These are phyloP conservation scores for Ceratopteris richardii DNA, from an alignment of 75 land plant genomes.

Conservation along the genomic window DNA sequence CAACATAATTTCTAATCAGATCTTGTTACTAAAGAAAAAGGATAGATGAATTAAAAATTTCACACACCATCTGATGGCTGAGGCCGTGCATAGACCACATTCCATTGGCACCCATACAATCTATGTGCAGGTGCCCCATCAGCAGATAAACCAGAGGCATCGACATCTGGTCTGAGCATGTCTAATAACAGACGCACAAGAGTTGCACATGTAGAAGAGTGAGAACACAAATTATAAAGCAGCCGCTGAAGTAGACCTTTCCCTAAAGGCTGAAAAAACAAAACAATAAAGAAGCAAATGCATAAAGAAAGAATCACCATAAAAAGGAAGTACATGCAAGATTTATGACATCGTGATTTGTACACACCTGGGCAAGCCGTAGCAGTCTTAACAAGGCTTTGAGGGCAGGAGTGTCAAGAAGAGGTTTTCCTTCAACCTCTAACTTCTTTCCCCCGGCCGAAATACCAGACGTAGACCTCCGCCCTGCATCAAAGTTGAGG, in stretches of 20 bases:
- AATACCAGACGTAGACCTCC: conserved; percentile 34
- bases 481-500: conserved; percentile 33
- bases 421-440: conserved; percentile 76
- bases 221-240: conserved; percentile 58
- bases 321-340: neutral
- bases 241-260: conserved; percentile 62
- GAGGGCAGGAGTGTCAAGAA: conserved; percentile 67
- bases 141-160: conserved; percentile 21
- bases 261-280: conserved; percentile 38
- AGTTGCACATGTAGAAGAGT: conserved; percentile 38
- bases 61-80: conserved; percentile 24
- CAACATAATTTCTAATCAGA: neutral
- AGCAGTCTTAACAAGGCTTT: conserved; percentile 76
- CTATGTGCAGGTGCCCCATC: conserved; percentile 34
- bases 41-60: neutral
- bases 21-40: neutral
- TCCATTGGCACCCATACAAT: conserved; percentile 67
- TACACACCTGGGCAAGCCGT: conserved; percentile 80
- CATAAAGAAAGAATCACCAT: neutral
- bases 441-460: conserved; percentile 28
- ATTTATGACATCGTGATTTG: neutral
- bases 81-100: conserved; percentile 60
- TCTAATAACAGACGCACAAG: conserved; percentile 45
- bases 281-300: conserved; percentile 1
- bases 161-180: conserved; percentile 56